A percentile compares a stretch with the other conserved stretches of the same genome.
phyloP scores from a whole-genome alignment of 805 yeast species.

The Vanderwaltozyma tropicalis region DNA sequence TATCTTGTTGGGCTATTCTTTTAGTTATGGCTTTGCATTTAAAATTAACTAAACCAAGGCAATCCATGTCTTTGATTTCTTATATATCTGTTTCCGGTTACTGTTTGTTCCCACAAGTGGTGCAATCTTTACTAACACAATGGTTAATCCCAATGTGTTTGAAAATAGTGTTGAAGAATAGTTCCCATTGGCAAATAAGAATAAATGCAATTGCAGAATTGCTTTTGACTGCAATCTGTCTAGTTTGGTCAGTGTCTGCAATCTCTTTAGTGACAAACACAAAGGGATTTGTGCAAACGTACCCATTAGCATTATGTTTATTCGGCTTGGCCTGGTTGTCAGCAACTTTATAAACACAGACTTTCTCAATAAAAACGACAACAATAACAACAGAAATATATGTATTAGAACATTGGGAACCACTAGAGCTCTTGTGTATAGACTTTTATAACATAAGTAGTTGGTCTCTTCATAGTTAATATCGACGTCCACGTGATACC shows the following conservation, averaged over 20 bases:
- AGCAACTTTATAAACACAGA: constrained; percentile 3
- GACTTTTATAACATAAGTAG: too few species aligned
- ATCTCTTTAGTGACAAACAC: constrained; percentile 18
- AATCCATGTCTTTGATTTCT: constrained; percentile 19
- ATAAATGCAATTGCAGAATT: constrained; percentile 11
- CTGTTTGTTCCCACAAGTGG: constrained; percentile 27
- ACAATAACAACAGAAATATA: too few species aligned
- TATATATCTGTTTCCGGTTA: constrained; percentile 27
- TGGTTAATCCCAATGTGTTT: constrained; percentile 20
- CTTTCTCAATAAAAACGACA: too few species aligned
- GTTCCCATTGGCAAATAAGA: constrained; percentile 10
- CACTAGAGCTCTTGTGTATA: too few species aligned
- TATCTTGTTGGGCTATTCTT: constrained; percentile 23
- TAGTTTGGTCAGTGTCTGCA: constrained; percentile 21
- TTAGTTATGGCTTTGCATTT: constrained; percentile 24
- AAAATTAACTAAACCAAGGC: constrained; percentile 18
- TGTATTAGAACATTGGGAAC: too few species aligned
- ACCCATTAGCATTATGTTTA: constrained; percentile 21
- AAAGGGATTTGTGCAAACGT: constrained; percentile 15
- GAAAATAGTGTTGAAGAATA: constrained; percentile 4
- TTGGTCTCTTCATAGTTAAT: too few species aligned
- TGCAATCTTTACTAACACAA: constrained; percentile 19
- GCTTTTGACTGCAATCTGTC: constrained; percentile 10
- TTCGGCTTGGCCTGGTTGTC: constrained; percentile 23
- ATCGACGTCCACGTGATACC: too few species aligned